Base-by-base conservation (phyloP, 805 yeast genomes). In the Kregervanrija pseudodelftensis region DNA sequence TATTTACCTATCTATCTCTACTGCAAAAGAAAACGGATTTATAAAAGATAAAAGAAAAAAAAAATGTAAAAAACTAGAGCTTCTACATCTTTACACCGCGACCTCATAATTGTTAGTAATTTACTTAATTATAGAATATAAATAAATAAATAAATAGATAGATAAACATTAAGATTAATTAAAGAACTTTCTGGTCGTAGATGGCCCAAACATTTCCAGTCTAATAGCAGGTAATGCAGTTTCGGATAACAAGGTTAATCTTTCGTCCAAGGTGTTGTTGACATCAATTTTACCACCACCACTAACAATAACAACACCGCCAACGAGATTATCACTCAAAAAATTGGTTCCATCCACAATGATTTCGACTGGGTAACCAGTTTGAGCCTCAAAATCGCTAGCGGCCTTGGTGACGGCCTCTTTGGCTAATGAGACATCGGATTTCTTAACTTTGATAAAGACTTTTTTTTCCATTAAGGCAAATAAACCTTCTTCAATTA, bases 151-250 rank as follows among this genome's bases (percentile, higher is more conserved):
- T 33, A 33, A 33, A 13, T n/a, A 33, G 8, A 8, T 33, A 33
- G 15, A 33, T 14, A n/a, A 13, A 33, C 36, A 33, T 12, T 39
- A 5, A 22, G 30, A 43, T 59, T 76, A 90, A 61, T 89, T 95
- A 61, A 88, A 88, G 76, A 86, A 91, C 73, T 86, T 87, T 77
- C 98, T 86, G 45, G 91, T 68, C 45, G 76, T 66, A 13, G 96
- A 83, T 46, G 85, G 80, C 50, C 95, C 95, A 61, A 89, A 93
- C 61, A 91, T 70, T 60, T 90, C 95, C 51, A 85, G 73, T 70
- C 98, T 82, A 52, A 93, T 80, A 44, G 90, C 95, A 40, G 99
- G 99, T 54, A 93, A 77, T 8, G 96, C 85, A 58, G 80, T 86
- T 63, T 85, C 85, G 34, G 85, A 76, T 57, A 93, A 74, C 50